Evolutionary conservation across 2,329 filamentous ascomycete species (phyloP), one percentile per base, ranked within the genome.

Genomic region (Byssothecium circinans): DNA sequence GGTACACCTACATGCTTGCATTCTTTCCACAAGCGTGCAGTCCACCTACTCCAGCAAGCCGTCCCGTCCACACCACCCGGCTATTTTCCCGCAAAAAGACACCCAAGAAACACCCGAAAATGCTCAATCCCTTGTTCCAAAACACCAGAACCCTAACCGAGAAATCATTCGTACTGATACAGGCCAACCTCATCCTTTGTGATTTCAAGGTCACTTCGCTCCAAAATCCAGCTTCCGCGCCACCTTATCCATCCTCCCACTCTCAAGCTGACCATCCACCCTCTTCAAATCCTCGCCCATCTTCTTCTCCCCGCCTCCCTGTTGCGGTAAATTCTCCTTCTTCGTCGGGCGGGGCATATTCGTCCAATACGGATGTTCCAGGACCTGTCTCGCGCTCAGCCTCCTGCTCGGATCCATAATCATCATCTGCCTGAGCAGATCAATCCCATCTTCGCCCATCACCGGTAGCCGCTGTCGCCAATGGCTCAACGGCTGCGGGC

Each of bases 331-430:
- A 61, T 94, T 84, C 64, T 89, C 82, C 61, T 91, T 91, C 52
- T 81, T 81, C 2, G 90, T 95, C 2, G 94, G 92, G 58, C 84
- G 83, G 0, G 94, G 94, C 29, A 94, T 87, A 19, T 81, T 82
- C 33, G 82, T 82, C 90, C 92, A 99, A 85, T 89, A 99, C 39
- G 80, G 76, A 69, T 97, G 91, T 67, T 85, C 79, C 45, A 99
- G 79, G 68, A 94, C 86, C 53, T 88, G 82, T 29, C 81, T 78
- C 0, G 91, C 89, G 0, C 85, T 89, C 61, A 89, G 86, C 49
- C 94, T 81, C 71, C 87, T 90, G 64, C 84, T 82, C n/a, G 94
- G 94, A 72, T 99, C 90, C 52, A 97, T 81, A 11, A 82, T 80
- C 52, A 96, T 78, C 73, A 95, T 95, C 57, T 83, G 84, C 78